A percentile compares a stretch with the other conserved stretches of the same genome.
These are phyloP conservation scores for Solanum stenotomum DNA, from an alignment of 257 asterid genomes.

Conservation along the genomic window DNA sequence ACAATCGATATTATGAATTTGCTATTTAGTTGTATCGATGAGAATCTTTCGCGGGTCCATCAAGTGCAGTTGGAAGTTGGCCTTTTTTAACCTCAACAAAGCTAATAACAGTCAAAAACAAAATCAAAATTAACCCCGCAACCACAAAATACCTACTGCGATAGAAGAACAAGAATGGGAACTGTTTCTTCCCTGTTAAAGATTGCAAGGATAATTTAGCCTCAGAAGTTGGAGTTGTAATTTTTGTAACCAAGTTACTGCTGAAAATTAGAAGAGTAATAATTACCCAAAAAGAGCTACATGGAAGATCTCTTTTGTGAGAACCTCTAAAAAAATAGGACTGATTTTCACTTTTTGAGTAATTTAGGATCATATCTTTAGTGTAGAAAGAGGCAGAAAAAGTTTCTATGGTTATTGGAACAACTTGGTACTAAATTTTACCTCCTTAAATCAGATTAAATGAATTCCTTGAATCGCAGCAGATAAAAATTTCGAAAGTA, in stretches of 20 bases:
- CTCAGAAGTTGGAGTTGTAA: too few relatives aligned
- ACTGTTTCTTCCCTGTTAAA: neutral
- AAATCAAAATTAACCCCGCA: neutral
- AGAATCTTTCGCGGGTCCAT: constrained; percentile 35
- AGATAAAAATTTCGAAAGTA: neutral
- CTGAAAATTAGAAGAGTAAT: neutral
- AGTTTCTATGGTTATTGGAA: too few relatives aligned
- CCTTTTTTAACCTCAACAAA: constrained; percentile 10
- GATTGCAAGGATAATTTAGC: neutral
- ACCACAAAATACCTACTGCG: neutral
- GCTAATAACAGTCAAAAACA: neutral
- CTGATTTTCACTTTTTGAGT: neutral
- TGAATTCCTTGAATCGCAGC: neutral
- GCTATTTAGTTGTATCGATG: too few relatives aligned
- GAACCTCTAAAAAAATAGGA: neutral
- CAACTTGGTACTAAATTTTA: too few relatives aligned
- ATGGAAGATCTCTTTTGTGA: too few relatives aligned
- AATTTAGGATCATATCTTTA: neutral
- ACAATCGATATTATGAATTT: too few relatives aligned
- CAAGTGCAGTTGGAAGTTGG: constrained; percentile 56
- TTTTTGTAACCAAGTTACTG: too few relatives aligned
- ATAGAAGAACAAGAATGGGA: neutral
- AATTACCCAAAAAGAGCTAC: too few relatives aligned
- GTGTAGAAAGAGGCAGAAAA: too few relatives aligned
- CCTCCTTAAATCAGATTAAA: neutral